Conservation (phyloP, 345 rosid species). For the Linum lewisii region DNA sequence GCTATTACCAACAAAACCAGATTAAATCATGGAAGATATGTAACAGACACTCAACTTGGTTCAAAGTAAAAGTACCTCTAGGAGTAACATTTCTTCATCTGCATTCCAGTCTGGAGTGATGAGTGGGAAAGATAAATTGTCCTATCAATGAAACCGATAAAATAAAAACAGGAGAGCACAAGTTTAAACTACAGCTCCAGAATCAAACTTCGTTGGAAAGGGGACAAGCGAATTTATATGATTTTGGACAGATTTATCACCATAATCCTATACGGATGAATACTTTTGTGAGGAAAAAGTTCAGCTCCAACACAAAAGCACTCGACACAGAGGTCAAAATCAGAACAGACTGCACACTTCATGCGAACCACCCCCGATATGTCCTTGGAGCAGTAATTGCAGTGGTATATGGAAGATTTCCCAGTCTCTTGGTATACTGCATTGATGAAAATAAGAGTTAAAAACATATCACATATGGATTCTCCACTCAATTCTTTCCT, state of each 20-base stretch:
- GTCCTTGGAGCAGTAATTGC: conserved; percentile 88
- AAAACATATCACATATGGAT: neutral
- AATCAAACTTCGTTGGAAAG: neutral
- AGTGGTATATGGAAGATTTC: conserved; percentile 57
- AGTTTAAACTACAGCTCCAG: neutral
- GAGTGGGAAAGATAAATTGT: conserved; percentile 84
- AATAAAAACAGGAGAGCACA: neutral
- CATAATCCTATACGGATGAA: conserved; percentile 82
- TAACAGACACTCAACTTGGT: neutral
- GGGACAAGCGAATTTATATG: neutral
- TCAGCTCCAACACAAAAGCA: conserved; percentile 90
- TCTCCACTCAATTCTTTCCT: neutral
- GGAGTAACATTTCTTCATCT: conserved; percentile 86
- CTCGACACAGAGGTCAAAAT: conserved; percentile 91
- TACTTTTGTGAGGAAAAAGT: conserved; percentile 57
- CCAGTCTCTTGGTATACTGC: conserved; percentile 36
- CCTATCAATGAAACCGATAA: conserved; percentile 40
- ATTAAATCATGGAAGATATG: neutral
- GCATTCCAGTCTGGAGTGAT: conserved; percentile 89
- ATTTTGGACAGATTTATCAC: conserved; percentile 18
- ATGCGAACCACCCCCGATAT: conserved; percentile 75
- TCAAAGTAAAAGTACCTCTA: conserved; percentile 50
- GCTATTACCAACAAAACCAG: neutral
- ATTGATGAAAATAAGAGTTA: conserved; percentile 8
- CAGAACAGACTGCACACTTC: conserved; percentile 73